phyloP scores from a whole-genome alignment of 2,329 filamentous ascomycete species.

The Scolecobasidium constrictum region DNA sequence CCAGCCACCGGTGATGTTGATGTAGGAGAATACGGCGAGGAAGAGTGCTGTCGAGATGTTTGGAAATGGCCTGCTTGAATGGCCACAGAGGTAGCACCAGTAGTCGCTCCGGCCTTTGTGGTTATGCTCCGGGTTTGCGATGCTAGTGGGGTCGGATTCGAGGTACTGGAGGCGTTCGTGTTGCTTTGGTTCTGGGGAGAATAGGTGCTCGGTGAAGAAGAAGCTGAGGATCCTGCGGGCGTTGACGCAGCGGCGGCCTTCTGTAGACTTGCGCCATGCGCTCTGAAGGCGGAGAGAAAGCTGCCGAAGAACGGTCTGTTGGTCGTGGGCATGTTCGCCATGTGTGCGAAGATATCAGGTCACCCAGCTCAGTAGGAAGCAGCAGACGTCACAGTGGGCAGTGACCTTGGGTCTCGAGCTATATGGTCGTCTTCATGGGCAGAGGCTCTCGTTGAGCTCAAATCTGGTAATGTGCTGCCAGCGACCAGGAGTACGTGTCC shows the following conservation, averaged over 20 bases:
- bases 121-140: conserved; percentile 12
- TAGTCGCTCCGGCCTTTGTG: conserved; percentile 14
- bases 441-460: no score
- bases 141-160: conserved; percentile 18
- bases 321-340: conserved; percentile 26
- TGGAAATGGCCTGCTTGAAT: conserved; percentile 29
- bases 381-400: no score
- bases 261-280: conserved; percentile 45
- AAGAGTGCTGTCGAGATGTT: conserved; percentile 24
- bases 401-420: no score
- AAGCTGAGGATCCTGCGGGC: conserved; percentile 20
- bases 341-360: background rate
- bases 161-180: conserved; percentile 28
- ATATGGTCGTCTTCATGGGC: no score
- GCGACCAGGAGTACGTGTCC: no score
- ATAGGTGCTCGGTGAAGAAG: conserved; percentile 25
- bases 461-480: no score
- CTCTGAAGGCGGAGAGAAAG: conserved; percentile 57
- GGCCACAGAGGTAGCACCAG: conserved; percentile 26
- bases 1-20: conserved; percentile 19
- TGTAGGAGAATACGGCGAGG: conserved; percentile 21
- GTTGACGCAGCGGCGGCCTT: conserved; percentile 38
- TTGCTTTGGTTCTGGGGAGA: conserved; percentile 23
- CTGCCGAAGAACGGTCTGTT: conserved; percentile 57
- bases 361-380: no score